Base-by-base conservation (phyloP, 441 rosid genomes). In the Erysimum pusillum region DNA sequence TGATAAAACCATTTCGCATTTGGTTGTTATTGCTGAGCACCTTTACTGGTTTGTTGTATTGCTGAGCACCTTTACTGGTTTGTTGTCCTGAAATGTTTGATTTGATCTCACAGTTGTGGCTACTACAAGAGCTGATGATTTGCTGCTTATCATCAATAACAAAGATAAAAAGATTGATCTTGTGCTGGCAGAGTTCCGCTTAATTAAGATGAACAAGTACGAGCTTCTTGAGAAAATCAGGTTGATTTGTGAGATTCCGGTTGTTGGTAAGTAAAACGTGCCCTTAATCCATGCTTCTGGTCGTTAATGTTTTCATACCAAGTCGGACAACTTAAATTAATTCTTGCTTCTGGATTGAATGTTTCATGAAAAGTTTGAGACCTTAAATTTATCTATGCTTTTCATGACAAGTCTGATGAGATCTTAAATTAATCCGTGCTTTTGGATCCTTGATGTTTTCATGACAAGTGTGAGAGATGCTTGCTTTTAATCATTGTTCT, bases 41-140 rank as follows among this genome's bases (percentile, higher is more conserved):
- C n/a, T n/a, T n/a, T n/a, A n/a, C n/a, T n/a, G n/a, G n/a, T n/a
- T n/a, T n/a, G n/a, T n/a, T n/a, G n/a, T 46, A 46, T 32, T 28
- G 56, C 56, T 64, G 42, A 64, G 42, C 39, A 44, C 54, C 35
- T 42, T 6, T 45, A 22, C 39, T 63, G 1, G 41, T n/a, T 45
- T 63, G 20, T 51, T 67, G 18, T 32, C 13, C 32, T 66, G 28
- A 12, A 46, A 66, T 51, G 59, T 18, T 67, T 45, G n/a, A 31
- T 13, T 32, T 31, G 36, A 52, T 22, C 28, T 38, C 38, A 68
- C 39, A 68, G 51, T 68, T 53, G 51, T 53, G 73, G 51, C 62
- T 53, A 53, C 73, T 38, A 39, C 38, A 68, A 68, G 51, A n/a
- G 62, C 62, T 38, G 73, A 68, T 14, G 73, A 68, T 5, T 9